Percentiles rank a stretch among this genome's conserved stretches.
These are phyloP conservation scores for Corynespora cassiicola DNA, from an alignment of 2,329 filamentous ascomycete genomes.

Conservation along the genomic window DNA sequence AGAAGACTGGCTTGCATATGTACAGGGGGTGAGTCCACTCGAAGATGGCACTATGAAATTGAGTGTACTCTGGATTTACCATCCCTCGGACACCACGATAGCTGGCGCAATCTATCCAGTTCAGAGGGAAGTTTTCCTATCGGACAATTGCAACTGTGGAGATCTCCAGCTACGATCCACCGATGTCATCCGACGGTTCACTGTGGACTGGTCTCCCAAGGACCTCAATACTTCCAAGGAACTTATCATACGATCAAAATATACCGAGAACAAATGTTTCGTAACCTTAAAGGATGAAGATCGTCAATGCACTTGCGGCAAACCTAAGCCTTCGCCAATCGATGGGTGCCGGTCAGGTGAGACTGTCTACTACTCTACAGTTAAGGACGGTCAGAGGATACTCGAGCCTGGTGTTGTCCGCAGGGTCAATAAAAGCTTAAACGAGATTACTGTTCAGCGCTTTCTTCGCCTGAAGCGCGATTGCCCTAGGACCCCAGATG, in stretches of 20 bases:
- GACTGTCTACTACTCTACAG: constrained; percentile 61
- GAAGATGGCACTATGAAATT: constrained; percentile 53
- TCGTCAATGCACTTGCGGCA: constrained; percentile 58
- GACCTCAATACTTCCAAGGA: constrained; percentile 49
- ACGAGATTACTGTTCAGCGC: constrained; percentile 55
- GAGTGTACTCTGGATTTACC: constrained; percentile 77
- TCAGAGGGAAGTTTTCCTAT: constrained; percentile 76
- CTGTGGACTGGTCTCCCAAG: constrained; percentile 64
- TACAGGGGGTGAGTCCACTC: constrained; percentile 57
- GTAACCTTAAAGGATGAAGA: constrained; percentile 63
- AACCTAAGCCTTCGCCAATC: constrained; percentile 13
- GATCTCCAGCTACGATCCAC: constrained; percentile 58
- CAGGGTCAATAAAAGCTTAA: constrained; percentile 32
- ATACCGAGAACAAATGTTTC: constrained; percentile 68
- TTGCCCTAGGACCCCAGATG: constrained; percentile 38
- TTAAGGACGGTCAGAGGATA: constrained; percentile 28
- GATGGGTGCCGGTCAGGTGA: constrained; percentile 60
- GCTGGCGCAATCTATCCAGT: constrained; percentile 71
- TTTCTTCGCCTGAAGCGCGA: constrained; percentile 58
- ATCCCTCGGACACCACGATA: constrained; percentile 73
- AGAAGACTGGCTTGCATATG: constrained; percentile 73
- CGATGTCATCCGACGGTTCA: constrained; percentile 64
- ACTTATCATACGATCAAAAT: constrained; percentile 76
- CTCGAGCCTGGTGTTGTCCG: constrained; percentile 70
- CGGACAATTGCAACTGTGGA: constrained; percentile 75